Conservation (phyloP, 768 basidiomycete species). For the Lactarius akahatsu region DNA sequence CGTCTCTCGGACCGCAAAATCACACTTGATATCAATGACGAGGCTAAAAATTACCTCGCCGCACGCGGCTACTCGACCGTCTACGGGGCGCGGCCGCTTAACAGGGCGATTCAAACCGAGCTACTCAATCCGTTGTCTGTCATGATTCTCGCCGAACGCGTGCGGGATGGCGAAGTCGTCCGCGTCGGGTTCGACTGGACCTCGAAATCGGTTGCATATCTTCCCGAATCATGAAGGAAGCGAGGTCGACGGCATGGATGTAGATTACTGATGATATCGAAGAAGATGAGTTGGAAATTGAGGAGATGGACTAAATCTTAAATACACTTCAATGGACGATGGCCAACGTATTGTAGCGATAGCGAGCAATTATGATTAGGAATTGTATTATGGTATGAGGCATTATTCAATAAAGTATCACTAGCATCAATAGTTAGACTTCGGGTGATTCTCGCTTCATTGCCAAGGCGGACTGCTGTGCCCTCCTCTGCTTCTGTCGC, state of each 20-base stretch:
- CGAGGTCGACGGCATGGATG: conserved; percentile 49
- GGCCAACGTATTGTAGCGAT: background rate
- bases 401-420: background rate
- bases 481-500: background rate
- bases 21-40: conserved; percentile 69
- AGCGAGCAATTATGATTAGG: background rate
- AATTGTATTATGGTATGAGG: background rate
- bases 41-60: conserved; percentile 71
- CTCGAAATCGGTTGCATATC: conserved; percentile 73
- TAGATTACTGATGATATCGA: conserved; percentile 55
- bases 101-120: conserved; percentile 88
- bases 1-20: conserved; percentile 82
- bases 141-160: conserved; percentile 77
- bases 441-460: background rate
- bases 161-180: conserved; percentile 80
- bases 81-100: conserved; percentile 92
- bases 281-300: conserved; percentile 58
- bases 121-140: conserved; percentile 88
- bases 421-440: background rate
- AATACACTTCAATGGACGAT: background rate
- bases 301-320: conserved; percentile 57
- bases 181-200: conserved; percentile 76
- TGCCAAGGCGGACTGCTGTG: background rate
- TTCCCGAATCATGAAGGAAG: conserved; percentile 78
- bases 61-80: conserved; percentile 75